These are phyloP conservation scores for Zasmidium citrigriseum DNA, from an alignment of 2,329 filamentous ascomycete species.

Conservation along the genomic window DNA sequence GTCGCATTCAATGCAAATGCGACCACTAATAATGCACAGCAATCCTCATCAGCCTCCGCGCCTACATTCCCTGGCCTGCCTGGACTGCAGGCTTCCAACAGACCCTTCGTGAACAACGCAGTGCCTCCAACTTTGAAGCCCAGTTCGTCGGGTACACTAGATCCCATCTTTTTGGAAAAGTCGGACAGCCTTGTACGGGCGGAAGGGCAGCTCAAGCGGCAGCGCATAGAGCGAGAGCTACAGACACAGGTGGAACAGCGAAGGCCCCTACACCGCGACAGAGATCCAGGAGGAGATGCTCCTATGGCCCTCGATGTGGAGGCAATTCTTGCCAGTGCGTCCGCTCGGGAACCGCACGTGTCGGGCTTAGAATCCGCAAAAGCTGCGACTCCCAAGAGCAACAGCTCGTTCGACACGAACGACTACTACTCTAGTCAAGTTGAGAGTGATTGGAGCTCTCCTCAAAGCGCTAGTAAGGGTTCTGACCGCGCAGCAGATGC, in stretches of 20 bases:
- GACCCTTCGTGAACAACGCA: slow-evolving; percentile 7
- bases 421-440: slow-evolving; percentile 93
- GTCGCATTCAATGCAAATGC: slow-evolving; percentile 21
- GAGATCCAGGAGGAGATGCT: slow-evolving; percentile 51
- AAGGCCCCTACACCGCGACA: slow-evolving; percentile 51
- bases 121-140: slow-evolving; percentile 17
- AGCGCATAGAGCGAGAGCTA: slow-evolving; percentile 75
- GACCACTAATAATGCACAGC: slow-evolving; percentile 27
- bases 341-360: slow-evolving; percentile 68
- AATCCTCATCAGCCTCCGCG: slow-evolving; percentile 8
- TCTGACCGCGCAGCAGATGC: slow-evolving; percentile 48
- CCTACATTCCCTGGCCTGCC: slow-evolving; percentile 21
- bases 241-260: slow-evolving; percentile 73
- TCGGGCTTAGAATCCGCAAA: slow-evolving; percentile 60
- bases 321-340: slow-evolving; percentile 56
- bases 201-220: slow-evolving; percentile 76
- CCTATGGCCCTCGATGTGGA: slow-evolving; percentile 45
- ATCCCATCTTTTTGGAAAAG: slow-evolving; percentile 83
- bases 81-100: slow-evolving; percentile 21
- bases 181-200: slow-evolving; percentile 81
- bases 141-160: slow-evolving; percentile 56
- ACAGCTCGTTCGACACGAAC: slow-evolving; percentile 89
- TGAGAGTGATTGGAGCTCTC: slow-evolving; percentile 69
- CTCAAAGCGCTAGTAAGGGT: slow-evolving; percentile 42
- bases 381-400: slow-evolving; percentile 52